phyloP scores from a whole-genome alignment of 306 rosid genomes.

The Clitoria ternatea region DNA sequence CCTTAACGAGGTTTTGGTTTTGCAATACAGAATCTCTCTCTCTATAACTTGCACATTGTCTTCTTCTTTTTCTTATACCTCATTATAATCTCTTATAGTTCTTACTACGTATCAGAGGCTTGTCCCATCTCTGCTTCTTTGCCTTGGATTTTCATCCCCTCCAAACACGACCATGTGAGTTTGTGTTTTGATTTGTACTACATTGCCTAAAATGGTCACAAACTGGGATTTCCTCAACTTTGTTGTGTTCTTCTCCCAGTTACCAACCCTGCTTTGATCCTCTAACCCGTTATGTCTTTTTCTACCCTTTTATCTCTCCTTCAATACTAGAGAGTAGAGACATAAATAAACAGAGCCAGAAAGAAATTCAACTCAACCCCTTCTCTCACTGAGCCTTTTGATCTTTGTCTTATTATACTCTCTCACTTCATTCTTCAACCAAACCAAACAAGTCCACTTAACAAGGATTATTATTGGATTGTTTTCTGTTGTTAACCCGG shows the following conservation, averaged over 20 bases:
- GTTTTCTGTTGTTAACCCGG: conserved; percentile 24
- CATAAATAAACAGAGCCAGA: conserved; percentile 3
- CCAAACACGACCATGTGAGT: conserved; percentile 16
- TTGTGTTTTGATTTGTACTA: conserved; percentile 25
- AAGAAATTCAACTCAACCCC: conserved; percentile 3
- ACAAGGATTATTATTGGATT: not conserved
- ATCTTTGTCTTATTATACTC: not conserved
- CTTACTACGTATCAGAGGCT: not conserved
- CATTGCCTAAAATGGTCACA: conserved; percentile 37
- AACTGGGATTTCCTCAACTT: conserved; percentile 30
- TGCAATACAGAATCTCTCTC: conserved; percentile 31
- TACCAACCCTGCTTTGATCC: conserved; percentile 16
- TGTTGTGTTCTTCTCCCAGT: conserved; percentile 16
- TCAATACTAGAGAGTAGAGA: no score
- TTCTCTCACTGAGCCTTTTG: not conserved
- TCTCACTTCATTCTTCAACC: conserved; percentile 1
- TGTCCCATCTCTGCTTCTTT: conserved; percentile 1
- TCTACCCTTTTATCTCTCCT: not conserved
- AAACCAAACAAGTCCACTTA: conserved; percentile 17
- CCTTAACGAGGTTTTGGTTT: conserved; percentile 56
- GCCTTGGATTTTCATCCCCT: conserved; percentile 12
- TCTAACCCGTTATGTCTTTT: conserved; percentile 1
- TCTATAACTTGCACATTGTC: conserved; percentile 47
- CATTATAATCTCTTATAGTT: conserved; percentile 36
- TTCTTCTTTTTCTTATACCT: conserved; percentile 33